These are phyloP conservation scores for Cytospora mali DNA, from an alignment of 2,329 filamentous ascomycete species.

Conservation along the genomic window DNA sequence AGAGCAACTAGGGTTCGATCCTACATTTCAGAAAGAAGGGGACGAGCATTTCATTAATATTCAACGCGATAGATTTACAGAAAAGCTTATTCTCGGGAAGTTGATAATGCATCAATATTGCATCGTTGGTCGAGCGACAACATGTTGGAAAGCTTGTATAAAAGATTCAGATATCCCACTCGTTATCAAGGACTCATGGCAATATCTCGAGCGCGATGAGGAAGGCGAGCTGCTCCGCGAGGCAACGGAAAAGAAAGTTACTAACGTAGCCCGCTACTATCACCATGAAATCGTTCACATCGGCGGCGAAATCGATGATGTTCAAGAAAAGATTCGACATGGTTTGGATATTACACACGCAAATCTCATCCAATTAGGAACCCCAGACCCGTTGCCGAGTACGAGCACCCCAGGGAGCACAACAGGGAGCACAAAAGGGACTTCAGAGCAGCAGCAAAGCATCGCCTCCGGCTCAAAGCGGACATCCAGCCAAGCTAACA, in stretches of 20 bases:
- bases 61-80: conserved; percentile 38
- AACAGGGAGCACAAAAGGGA: no score
- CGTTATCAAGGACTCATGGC: no score
- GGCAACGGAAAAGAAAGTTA: conserved; percentile 31
- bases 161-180: conserved; percentile 35
- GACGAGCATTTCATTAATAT: conserved; percentile 44
- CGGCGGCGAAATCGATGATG: conserved; percentile 27
- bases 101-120: conserved; percentile 39
- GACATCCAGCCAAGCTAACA: no score
- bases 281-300: conserved; percentile 21
- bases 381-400: conserved; percentile 27
- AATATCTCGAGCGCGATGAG: conserved; percentile 38
- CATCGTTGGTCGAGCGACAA: conserved; percentile 44
- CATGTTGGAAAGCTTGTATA: conserved; percentile 44
- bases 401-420: no score
- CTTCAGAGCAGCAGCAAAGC: no score
- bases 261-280: conserved; percentile 24
- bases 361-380: no score
- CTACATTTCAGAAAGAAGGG: conserved; percentile 41
- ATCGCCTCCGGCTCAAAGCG: no score
- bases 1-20: conserved; percentile 47
- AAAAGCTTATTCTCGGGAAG: conserved; percentile 45
- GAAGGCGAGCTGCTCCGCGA: conserved; percentile 41
- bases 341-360: conserved; percentile 39
- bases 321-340: conserved; percentile 39